Evolutionary conservation across 1,284 basidiomycete genomes (phyloP).

Genomic region (Sporisorium scitamineum): DNA sequence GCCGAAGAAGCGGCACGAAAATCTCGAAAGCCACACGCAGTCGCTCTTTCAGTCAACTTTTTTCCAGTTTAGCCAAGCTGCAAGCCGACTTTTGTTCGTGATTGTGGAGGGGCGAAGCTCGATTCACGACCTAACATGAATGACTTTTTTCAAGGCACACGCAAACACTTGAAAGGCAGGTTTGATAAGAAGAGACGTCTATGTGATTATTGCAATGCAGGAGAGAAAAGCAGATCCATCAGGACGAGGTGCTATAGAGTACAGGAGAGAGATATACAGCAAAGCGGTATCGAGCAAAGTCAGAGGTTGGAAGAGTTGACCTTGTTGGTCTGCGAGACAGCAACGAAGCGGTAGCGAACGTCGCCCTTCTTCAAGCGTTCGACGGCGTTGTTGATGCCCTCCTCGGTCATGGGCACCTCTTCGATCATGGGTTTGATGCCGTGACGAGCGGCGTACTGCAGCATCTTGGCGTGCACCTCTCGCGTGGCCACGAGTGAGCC

Average conservation of each 20-base stretch:
- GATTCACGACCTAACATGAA: background rate
- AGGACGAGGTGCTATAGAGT: conserved; percentile 5
- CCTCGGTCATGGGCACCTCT: conserved; percentile 63
- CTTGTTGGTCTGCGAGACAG: conserved; percentile 53
- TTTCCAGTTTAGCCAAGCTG: too few relatives aligned
- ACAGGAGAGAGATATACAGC: background rate
- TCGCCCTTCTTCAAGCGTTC: conserved; percentile 63
- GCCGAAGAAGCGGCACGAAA: background rate
- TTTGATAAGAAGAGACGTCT: conserved; percentile 2
- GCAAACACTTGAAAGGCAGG: background rate
- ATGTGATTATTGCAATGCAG: conserved; percentile 7
- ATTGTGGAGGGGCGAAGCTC: background rate
- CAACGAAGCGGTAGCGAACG: conserved; percentile 64
- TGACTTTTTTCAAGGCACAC: background rate
- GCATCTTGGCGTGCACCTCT: conserved; percentile 60
- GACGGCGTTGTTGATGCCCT: conserved; percentile 60
- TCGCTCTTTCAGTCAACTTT: background rate
- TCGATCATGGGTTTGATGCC: conserved; percentile 62
- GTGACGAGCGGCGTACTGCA: conserved; percentile 57
- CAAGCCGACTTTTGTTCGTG: too few relatives aligned
- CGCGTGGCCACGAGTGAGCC: conserved; percentile 62
- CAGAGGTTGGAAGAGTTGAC: conserved; percentile 38
- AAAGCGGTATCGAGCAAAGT: background rate
- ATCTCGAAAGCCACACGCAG: too few relatives aligned
- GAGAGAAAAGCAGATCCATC: background rate